Conservation (phyloP, 805 yeast genomes). For the Candida wancherniae region DNA sequence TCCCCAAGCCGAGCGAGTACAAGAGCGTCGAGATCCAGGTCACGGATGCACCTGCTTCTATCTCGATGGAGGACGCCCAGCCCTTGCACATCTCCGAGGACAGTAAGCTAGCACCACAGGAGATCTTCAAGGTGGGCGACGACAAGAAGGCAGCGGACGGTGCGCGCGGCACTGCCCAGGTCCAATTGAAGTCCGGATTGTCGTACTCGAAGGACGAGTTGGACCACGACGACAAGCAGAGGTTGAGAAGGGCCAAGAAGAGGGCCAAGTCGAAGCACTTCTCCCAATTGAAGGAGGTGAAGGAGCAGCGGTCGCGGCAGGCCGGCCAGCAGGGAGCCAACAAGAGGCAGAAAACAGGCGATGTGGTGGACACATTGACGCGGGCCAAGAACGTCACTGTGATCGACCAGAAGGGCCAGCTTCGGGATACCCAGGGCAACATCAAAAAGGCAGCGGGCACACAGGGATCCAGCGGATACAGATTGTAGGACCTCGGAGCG, state of each 20-base stretch:
- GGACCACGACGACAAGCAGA: conserved; percentile 77
- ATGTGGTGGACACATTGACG: conserved; percentile 63
- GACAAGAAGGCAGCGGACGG: conserved; percentile 28
- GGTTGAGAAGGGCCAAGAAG: conserved; percentile 82
- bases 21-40: conserved; percentile 77
- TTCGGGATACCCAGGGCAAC: conserved; percentile 69
- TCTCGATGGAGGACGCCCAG: conserved; percentile 94
- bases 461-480: conserved; percentile 25
- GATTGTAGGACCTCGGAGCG: too few relatives aligned
- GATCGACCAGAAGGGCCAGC: conserved; percentile 70
- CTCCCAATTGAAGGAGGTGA: conserved; percentile 29
- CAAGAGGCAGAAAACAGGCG: conserved; percentile 53
- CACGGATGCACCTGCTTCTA: conserved; percentile 57
- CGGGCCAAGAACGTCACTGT: conserved; percentile 74
- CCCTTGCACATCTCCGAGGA: conserved; percentile 77
- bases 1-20: conserved; percentile 79
- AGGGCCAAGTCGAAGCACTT: conserved; percentile 64
- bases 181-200: conserved; percentile 69
- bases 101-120: conserved; percentile 89
- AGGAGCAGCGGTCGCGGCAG: conserved; percentile 26
- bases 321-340: conserved; percentile 21
- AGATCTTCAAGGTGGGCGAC: conserved; percentile 61
- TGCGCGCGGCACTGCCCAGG: conserved; percentile 43
- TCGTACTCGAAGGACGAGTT: conserved; percentile 79
- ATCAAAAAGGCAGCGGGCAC: conserved; percentile 42